Percentiles rank a stretch among this genome's conserved stretches.
These are phyloP conservation scores for Zoysia matrella DNA, from an alignment of 202 grass and related monocot species.

Conservation along the genomic window DNA sequence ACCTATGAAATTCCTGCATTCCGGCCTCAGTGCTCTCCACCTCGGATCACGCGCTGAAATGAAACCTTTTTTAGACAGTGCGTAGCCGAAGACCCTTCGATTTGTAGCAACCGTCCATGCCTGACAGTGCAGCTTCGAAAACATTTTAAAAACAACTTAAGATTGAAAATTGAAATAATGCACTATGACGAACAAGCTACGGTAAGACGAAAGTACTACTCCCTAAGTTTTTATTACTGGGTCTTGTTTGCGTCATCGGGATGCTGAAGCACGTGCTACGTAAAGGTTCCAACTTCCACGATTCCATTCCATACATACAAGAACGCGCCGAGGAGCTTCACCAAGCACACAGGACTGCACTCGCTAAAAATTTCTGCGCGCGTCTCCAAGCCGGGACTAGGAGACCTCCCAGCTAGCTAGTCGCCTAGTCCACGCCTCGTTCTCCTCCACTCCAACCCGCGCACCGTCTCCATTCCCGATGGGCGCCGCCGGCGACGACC, in stretches of 20 bases:
- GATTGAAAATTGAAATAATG: too few species aligned
- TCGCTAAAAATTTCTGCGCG: background rate
- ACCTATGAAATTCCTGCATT: background rate
- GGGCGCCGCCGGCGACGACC: slow-evolving; percentile 30
- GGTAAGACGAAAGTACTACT: background rate
- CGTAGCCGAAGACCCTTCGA: background rate
- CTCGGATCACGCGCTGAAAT: background rate
- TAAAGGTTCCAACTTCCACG: too few species aligned
- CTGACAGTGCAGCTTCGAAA: too few species aligned
- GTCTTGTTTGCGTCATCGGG: too few species aligned
- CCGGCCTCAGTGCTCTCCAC: background rate
- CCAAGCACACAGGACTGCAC: background rate
- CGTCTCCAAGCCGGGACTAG: background rate
- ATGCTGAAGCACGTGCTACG: too few species aligned
- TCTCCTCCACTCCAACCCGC: background rate
- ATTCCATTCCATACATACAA: too few species aligned
- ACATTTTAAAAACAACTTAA: too few species aligned
- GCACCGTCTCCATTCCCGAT: slow-evolving; percentile 10
- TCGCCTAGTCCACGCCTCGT: background rate
- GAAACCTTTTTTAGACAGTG: background rate
- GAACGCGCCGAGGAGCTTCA: too few species aligned
- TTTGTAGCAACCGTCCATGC: too few species aligned
- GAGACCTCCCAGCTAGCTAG: background rate
- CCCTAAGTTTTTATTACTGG: background rate
- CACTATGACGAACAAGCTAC: too few species aligned